phyloP scores from a whole-genome alignment of 176 grass and related monocot species.

The Chloris gayana region DNA sequence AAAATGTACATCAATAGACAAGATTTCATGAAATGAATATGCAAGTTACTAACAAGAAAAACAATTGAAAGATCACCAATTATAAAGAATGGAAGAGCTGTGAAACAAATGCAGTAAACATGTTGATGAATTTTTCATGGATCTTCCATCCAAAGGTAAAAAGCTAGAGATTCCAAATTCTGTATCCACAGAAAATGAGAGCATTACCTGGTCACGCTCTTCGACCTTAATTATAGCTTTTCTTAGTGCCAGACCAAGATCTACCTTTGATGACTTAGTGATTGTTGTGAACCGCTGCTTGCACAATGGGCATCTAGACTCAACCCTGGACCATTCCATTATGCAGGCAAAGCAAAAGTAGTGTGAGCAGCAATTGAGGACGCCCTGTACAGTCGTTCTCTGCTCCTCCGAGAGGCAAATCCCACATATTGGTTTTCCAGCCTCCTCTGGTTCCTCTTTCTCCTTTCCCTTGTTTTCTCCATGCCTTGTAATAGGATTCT shows the following conservation, averaged over 20 bases:
- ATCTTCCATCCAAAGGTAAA: conserved; percentile 21
- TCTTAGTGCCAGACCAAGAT: conserved; percentile 51
- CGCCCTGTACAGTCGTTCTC: conserved; percentile 62
- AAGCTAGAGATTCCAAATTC: conserved; percentile 23
- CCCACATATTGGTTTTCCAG: conserved; percentile 61
- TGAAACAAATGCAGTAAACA: conserved; percentile 24
- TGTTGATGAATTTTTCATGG: conserved; percentile 7
- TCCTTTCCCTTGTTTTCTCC: conserved; percentile 70
- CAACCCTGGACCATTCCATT: conserved; percentile 94
- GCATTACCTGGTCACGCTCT: conserved; percentile 84
- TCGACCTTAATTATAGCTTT: conserved; percentile 75
- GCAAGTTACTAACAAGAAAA: conserved; percentile 3
- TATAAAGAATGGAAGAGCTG: conserved; percentile 18
- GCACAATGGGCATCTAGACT: conserved; percentile 90
- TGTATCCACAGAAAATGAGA: conserved; percentile 28
- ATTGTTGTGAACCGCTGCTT: conserved; percentile 85
- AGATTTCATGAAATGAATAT: not conserved
- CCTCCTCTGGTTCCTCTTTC: conserved; percentile 54
- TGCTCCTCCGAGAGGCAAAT: conserved; percentile 92
- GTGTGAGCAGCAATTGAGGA: conserved; percentile 86
- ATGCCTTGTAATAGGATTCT: conserved; percentile 40
- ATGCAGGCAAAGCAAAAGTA: conserved; percentile 93
- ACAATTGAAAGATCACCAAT: not conserved
- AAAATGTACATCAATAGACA: not conserved
- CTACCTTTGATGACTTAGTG: conserved; percentile 72